Percentiles rank a stretch among this genome's conserved stretches.
phyloP scores from a whole-genome alignment of 2,329 filamentous ascomycete genomes.

The Neoscytalidium dimidiatum region DNA sequence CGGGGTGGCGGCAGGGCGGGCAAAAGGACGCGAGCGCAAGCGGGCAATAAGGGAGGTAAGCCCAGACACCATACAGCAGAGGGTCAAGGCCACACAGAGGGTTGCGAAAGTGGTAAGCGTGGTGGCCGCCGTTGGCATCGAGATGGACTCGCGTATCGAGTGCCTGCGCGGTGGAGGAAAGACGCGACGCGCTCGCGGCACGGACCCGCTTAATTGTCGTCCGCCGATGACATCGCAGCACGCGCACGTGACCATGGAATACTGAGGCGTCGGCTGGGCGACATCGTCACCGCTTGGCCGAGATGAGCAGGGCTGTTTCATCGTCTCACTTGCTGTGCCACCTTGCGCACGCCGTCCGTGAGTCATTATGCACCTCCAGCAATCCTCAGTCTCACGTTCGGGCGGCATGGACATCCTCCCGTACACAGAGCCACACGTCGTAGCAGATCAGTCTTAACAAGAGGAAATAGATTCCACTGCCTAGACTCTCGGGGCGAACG shows the following conservation, averaged over 20 bases:
- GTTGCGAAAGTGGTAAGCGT: conserved; percentile 25
- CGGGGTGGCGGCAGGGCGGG: background rate
- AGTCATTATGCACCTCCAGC: background rate
- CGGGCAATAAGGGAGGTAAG: conserved; percentile 28
- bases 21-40: conserved; percentile 33
- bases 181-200: conserved; percentile 13
- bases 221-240: background rate
- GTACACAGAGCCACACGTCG: background rate
- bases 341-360: background rate
- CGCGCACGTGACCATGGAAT: background rate
- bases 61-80: conserved; percentile 41
- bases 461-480: background rate
- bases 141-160: conserved; percentile 4
- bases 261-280: background rate
- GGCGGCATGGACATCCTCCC: background rate
- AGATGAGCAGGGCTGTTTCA: background rate
- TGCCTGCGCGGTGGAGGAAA: background rate
- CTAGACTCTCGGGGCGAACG: background rate
- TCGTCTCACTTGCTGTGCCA: background rate
- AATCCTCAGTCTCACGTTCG: background rate
- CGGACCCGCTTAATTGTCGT: background rate
- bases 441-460: background rate
- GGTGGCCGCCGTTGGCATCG: conserved; percentile 14
- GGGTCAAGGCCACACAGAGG: conserved; percentile 28
- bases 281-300: background rate